phyloP scores from a whole-genome alignment of 305 asterid genomes.

The Rubia balearica region DNA sequence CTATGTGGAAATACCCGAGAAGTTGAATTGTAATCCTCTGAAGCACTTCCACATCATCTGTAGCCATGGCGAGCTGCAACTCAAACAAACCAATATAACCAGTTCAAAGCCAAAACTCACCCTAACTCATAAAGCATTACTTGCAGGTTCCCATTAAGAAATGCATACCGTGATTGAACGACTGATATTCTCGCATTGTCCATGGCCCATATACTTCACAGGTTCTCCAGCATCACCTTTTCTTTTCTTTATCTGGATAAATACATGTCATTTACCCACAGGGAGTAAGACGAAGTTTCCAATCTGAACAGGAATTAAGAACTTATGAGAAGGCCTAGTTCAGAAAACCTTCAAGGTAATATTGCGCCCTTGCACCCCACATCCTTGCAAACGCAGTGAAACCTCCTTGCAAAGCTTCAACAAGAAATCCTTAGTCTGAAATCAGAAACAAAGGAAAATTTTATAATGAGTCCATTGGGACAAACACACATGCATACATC shows the following conservation, averaged over 20 bases:
- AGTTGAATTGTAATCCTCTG: conserved; percentile 77
- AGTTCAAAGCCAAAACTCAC: not conserved
- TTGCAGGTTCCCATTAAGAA: conserved; percentile 12
- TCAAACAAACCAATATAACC: conserved; percentile 17
- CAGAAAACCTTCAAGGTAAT: conserved; percentile 78
- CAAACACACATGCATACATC: not conserved
- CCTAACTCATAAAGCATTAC: conserved; percentile 5
- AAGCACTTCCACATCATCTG: conserved; percentile 73
- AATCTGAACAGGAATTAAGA: not conserved
- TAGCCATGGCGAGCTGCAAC: conserved; percentile 75
- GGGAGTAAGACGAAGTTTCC: not conserved
- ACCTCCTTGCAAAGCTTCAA: conserved; percentile 79
- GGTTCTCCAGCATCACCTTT: conserved; percentile 84
- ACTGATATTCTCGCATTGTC: conserved; percentile 88
- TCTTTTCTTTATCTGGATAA: conserved; percentile 73
- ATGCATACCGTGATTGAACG: conserved; percentile 72
- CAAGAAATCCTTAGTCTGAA: conserved; percentile 60
- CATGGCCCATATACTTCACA: conserved; percentile 85
- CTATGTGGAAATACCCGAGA: conserved; percentile 69
- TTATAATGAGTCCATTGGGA: not conserved
- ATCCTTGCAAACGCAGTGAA: conserved; percentile 80
- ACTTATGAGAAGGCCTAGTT: conserved; percentile 10
- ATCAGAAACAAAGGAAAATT: conserved; percentile 24
- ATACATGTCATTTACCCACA: not conserved
- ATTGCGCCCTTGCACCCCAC: conserved; percentile 71